These are phyloP conservation scores for Tieghemiomyces parasiticus DNA, from an alignment of 192 early-diverging fungal species.

Conservation along the genomic window DNA sequence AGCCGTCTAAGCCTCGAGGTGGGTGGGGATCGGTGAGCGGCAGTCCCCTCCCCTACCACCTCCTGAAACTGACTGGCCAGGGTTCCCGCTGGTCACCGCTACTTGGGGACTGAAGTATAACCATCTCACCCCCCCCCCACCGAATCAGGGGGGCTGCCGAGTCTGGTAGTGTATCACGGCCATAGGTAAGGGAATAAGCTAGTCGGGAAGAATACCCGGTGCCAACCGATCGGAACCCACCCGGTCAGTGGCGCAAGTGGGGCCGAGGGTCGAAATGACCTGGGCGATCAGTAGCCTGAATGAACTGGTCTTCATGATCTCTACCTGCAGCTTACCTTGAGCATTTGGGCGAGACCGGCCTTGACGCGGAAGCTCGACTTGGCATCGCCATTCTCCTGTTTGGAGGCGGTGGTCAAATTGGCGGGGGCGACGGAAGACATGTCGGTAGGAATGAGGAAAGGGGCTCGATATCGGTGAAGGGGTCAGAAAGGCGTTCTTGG, in stretches of 20 bases:
- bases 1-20: too few species aligned
- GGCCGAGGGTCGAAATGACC: background rate
- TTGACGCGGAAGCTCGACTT: constrained; percentile 66
- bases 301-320: too few species aligned
- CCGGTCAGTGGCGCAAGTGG: background rate
- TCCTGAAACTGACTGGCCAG: too few species aligned
- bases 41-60: too few species aligned
- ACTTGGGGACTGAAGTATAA: too few species aligned
- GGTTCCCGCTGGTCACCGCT: too few species aligned
- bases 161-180: background rate
- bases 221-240: background rate
- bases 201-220: background rate
- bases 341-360: constrained; percentile 92
- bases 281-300: constrained; percentile 1
- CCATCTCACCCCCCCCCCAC: too few species aligned
- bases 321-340: constrained; percentile 84
- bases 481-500: too few species aligned
- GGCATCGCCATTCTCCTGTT: constrained; percentile 9
- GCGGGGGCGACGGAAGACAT: constrained; percentile 35
- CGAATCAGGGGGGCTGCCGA: too few species aligned
- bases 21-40: too few species aligned
- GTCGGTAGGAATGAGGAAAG: background rate
- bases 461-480: background rate
- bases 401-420: constrained; percentile 33
- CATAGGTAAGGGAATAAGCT: background rate